Conservation (phyloP, 345 rosid species). For the Aegle marmelos region DNA sequence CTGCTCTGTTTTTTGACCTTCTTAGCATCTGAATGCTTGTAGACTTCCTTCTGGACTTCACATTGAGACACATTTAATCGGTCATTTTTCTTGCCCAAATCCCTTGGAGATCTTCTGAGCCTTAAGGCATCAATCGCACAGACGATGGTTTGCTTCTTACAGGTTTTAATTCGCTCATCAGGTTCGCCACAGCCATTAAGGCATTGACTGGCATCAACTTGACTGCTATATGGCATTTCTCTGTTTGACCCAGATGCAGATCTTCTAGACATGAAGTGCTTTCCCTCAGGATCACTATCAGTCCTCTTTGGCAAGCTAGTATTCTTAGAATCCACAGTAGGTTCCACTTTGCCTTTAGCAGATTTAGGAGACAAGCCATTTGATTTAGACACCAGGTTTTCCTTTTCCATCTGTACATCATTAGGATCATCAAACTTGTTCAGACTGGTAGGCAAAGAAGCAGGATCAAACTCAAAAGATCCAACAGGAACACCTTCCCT, state of each 20-base stretch:
- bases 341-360: conserved; percentile 19
- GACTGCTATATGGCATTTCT: background rate
- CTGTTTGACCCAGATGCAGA: conserved; percentile 20
- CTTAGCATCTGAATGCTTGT: conserved; percentile 19
- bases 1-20: conserved; percentile 25
- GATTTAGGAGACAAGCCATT: conserved; percentile 14
- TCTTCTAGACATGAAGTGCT: conserved; percentile 18
- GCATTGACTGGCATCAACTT: conserved; percentile 12
- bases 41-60: background rate
- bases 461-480: conserved; percentile 79
- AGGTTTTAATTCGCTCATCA: conserved; percentile 22
- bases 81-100: conserved; percentile 22
- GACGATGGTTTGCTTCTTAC: conserved; percentile 15
- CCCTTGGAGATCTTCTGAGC: conserved; percentile 42
- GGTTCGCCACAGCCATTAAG: conserved; percentile 11
- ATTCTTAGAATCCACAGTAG: conserved; percentile 11
- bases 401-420: conserved; percentile 18
- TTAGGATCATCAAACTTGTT: conserved; percentile 15
- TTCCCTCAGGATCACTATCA: conserved; percentile 13
- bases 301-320: conserved; percentile 26
- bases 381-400: conserved; percentile 17
- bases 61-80: conserved; percentile 13
- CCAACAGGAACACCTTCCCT: conserved; percentile 66
- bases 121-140: conserved; percentile 22
- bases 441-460: conserved; percentile 47